phyloP scores from a whole-genome alignment of 345 rosid species.

The Triadica sebifera region DNA sequence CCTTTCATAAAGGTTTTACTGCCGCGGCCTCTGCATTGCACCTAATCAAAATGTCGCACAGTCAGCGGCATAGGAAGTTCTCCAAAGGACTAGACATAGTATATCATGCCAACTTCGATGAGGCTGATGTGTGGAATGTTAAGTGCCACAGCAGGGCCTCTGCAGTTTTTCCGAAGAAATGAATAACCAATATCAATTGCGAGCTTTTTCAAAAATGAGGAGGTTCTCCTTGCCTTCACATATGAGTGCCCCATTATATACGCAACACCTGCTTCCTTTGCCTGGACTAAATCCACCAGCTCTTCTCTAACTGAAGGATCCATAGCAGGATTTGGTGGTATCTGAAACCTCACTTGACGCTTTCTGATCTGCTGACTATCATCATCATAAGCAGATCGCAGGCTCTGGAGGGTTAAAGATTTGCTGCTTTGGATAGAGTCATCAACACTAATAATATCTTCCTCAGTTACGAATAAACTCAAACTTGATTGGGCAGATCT shows the following conservation, averaged over 20 bases:
- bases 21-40: neutral
- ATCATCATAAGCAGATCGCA: constrained; percentile 66
- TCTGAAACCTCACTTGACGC: constrained; percentile 62
- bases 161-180: constrained; percentile 89
- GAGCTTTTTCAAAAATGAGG: constrained; percentile 66
- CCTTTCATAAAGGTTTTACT: neutral
- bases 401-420: constrained; percentile 62
- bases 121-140: constrained; percentile 92
- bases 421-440: constrained; percentile 66
- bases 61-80: neutral
- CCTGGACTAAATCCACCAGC: constrained; percentile 69
- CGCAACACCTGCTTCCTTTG: constrained; percentile 86
- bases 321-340: constrained; percentile 55
- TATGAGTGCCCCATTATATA: constrained; percentile 89
- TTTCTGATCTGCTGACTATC: constrained; percentile 57
- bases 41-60: neutral
- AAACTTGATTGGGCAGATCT: constrained; percentile 47
- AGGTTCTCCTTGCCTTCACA: constrained; percentile 72
- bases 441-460: constrained; percentile 39
- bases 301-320: constrained; percentile 76
- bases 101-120: constrained; percentile 93
- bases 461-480: constrained; percentile 51
- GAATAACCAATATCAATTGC: constrained; percentile 79
- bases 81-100: constrained; percentile 53
- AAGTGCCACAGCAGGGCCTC: constrained; percentile 88